phyloP scores from a whole-genome alignment of 2,329 filamentous ascomycete genomes.

The Aspergillus novoparasiticus region DNA sequence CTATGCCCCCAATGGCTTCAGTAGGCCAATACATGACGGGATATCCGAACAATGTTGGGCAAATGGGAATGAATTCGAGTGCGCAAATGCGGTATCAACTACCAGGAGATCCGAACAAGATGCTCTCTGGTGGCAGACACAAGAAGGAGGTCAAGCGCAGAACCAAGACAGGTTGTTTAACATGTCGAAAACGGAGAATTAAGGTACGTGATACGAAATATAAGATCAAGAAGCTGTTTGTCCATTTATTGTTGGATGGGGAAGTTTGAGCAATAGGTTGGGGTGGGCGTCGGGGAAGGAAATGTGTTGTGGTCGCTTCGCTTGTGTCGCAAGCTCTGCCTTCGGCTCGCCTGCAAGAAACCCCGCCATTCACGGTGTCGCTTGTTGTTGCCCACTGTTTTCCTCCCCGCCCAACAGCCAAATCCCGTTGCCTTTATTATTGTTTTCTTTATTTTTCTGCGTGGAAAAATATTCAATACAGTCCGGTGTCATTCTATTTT shows the following conservation, averaged over 20 bases:
- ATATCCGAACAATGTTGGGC: conserved; percentile 36
- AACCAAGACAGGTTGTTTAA: conserved; percentile 73
- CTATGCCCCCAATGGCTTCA: conserved; percentile 55
- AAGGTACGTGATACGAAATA: conserved; percentile 59
- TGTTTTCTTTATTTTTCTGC: conserved; percentile 19
- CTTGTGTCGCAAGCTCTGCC: conserved; percentile 24
- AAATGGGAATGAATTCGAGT: conserved; percentile 43
- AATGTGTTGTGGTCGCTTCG: conserved; percentile 24
- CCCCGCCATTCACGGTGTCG: conserved; percentile 25
- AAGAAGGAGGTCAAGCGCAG: conserved; percentile 74
- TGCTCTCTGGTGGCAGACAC: conserved; percentile 65
- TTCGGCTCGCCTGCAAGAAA: conserved; percentile 19
- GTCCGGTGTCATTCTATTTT: conserved; percentile 15
- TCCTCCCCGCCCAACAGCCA: conserved; percentile 4
- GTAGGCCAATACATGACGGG: conserved; percentile 59
- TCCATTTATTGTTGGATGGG: conserved; percentile 2
- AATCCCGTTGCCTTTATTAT: conserved; percentile 9
- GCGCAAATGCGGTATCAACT: conserved; percentile 56
- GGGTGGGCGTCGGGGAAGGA: conserved; percentile 12
- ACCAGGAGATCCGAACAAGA: conserved; percentile 53
- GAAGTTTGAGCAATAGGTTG: conserved; percentile 2
- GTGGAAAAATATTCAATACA: conserved; percentile 21
- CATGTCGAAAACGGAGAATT: conserved; percentile 68
- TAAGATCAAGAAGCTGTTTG: background rate
- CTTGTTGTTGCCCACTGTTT: conserved; percentile 23